Evolutionary conservation across 139 green algal genomes (phyloP).

Genomic region (Pleodorina starrii): DNA sequence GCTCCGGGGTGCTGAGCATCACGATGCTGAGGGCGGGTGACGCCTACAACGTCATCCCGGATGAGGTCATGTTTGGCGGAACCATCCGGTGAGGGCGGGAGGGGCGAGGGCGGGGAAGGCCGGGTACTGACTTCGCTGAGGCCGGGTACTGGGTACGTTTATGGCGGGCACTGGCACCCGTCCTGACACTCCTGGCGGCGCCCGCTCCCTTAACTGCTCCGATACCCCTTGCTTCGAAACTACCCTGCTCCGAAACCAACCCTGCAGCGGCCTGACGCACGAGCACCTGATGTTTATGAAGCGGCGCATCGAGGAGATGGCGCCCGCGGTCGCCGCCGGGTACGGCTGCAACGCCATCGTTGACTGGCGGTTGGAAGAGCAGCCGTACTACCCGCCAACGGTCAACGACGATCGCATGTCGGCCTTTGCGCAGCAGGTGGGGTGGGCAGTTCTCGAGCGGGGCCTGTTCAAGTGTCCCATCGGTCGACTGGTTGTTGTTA

Average conservation of each 20-base stretch:
- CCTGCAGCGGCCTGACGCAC: conserved; percentile 61
- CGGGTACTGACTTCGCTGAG: too few relatives aligned
- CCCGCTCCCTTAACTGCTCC: too few relatives aligned
- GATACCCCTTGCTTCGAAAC: too few relatives aligned
- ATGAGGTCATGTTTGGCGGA: conserved; percentile 76
- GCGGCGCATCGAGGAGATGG: conserved; percentile 63
- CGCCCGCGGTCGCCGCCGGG: conserved; percentile 54
- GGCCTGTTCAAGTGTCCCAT: too few relatives aligned
- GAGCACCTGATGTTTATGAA: conserved; percentile 64
- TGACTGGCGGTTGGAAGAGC: conserved; percentile 73
- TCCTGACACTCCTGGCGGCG: too few relatives aligned
- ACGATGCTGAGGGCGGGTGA: conserved; percentile 79
- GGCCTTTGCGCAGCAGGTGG: conserved; percentile 75
- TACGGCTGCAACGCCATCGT: conserved; percentile 81
- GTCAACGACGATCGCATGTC: conserved; percentile 80
- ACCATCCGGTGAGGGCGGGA: conserved; percentile 73
- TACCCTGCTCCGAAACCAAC: too few relatives aligned
- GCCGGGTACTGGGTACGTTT: too few relatives aligned
- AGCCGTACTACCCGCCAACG: conserved; percentile 80
- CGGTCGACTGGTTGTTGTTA: too few relatives aligned
- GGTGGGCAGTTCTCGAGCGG: background rate
- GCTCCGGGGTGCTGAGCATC: conserved; percentile 86
- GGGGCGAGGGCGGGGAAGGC: background rate
- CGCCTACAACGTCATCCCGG: conserved; percentile 91
- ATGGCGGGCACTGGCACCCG: too few relatives aligned